A percentile compares a stretch with the other conserved stretches of the same genome.
Evolutionary conservation across 2,329 filamentous ascomycete genomes (phyloP).

Genomic region (Colletotrichum sp.): DNA sequence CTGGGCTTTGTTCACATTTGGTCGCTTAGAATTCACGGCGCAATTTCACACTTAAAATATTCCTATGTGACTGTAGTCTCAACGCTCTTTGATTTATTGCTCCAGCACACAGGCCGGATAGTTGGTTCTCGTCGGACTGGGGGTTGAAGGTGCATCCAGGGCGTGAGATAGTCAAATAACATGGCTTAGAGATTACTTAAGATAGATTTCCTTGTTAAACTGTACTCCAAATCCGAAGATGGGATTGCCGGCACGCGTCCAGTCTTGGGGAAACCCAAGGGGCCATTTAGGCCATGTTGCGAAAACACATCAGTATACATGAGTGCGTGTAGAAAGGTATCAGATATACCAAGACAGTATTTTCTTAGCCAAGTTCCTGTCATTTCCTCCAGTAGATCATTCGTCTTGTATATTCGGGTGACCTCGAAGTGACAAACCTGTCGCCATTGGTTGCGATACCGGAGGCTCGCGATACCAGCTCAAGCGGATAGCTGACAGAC

Average conservation of each 20-base stretch:
- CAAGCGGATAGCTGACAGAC: background rate
- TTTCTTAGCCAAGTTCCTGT: background rate
- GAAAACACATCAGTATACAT: background rate
- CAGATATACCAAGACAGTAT: background rate
- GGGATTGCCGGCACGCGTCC: too few species aligned
- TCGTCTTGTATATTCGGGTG: background rate
- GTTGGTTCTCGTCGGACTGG: too few species aligned
- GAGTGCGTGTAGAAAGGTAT: background rate
- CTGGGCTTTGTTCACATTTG: too few species aligned
- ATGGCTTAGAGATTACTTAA: too few species aligned
- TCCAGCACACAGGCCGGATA: too few species aligned
- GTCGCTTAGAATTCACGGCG: too few species aligned
- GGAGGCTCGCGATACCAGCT: background rate
- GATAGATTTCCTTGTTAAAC: accelerated
- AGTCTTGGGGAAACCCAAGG: background rate
- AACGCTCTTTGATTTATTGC: too few species aligned
- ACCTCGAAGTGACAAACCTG: background rate
- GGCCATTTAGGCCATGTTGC: background rate
- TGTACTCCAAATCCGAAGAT: too few species aligned
- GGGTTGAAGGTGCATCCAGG: too few species aligned
- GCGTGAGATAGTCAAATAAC: too few species aligned
- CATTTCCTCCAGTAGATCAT: background rate
- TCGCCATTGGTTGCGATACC: background rate
- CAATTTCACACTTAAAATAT: too few species aligned
- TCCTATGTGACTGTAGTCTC: too few species aligned